A percentile compares a stretch with the other conserved stretches of the same genome.
phyloP scores from a whole-genome alignment of 345 rosid species.

The Tarenaya hassleriana region DNA sequence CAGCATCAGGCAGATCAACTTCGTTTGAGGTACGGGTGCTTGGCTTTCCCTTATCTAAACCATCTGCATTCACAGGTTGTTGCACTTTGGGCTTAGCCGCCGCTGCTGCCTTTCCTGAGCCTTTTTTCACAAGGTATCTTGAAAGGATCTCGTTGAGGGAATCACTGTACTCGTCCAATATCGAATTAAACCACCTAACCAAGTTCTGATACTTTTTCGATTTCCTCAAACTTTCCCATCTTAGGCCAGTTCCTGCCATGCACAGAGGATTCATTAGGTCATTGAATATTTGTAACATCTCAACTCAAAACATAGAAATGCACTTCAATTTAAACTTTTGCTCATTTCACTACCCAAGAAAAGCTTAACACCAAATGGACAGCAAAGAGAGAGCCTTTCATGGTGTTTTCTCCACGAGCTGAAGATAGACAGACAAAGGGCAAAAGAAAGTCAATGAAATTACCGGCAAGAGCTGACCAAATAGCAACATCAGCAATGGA shows the following conservation, averaged over 20 bases:
- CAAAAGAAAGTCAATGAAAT: not conserved
- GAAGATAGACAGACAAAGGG: not conserved
- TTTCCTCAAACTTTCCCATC: constrained; percentile 96
- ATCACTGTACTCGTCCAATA: constrained; percentile 49
- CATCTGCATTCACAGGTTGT: constrained; percentile 34
- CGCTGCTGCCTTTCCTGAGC: constrained; percentile 46
- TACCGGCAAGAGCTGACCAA: constrained; percentile 90
- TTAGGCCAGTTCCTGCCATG: constrained; percentile 54
- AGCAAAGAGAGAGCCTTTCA: not conserved
- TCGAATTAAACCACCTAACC: constrained; percentile 81
- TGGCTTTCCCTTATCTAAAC: constrained; percentile 52
- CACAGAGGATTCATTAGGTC: constrained; percentile 1
- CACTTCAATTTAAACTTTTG: not conserved
- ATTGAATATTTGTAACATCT: not conserved
- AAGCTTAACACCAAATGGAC: not conserved
- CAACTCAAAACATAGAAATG: not conserved
- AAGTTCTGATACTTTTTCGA: constrained; percentile 78
- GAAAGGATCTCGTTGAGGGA: constrained; percentile 43
- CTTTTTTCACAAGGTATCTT: constrained; percentile 49
- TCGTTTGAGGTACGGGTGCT: constrained; percentile 36
- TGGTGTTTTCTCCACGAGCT: not conserved
- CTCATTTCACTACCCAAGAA: not conserved
- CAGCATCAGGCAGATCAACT: constrained; percentile 81
- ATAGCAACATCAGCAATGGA: constrained; percentile 79
- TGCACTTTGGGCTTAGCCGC: constrained; percentile 43